These are phyloP conservation scores for Cutaneotrichosporon sp. DNA, from an alignment of 1,284 basidiomycete species.

Conservation along the genomic window DNA sequence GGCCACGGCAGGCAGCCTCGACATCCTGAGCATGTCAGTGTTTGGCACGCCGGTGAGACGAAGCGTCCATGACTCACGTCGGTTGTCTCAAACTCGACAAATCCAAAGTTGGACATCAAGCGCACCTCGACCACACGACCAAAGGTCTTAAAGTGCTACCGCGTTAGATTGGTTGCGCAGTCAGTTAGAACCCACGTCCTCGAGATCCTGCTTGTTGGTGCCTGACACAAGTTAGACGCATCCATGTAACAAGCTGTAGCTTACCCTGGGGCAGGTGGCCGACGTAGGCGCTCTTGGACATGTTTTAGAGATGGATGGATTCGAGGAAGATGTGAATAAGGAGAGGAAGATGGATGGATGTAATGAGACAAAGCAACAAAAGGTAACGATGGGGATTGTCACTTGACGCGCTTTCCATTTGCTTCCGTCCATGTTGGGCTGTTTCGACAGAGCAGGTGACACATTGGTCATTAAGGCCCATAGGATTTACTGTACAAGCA, in stretches of 20 bases:
- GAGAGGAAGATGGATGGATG: not conserved
- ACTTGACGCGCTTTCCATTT: not conserved
- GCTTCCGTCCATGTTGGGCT: not conserved
- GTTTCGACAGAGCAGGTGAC: not conserved
- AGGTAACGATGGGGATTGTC: not conserved
- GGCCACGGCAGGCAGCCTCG: constrained; percentile 80
- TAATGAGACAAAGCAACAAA: not conserved
- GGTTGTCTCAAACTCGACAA: constrained; percentile 85
- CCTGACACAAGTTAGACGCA: constrained; percentile 20
- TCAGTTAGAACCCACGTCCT: constrained; percentile 31
- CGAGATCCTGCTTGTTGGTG: constrained; percentile 39
- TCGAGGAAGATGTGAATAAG: too few relatives aligned
- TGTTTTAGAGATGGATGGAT: constrained; percentile 10
- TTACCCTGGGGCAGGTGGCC: constrained; percentile 48
- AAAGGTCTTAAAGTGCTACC: constrained; percentile 78
- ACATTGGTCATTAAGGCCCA: too few relatives aligned
- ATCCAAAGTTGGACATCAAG: constrained; percentile 93
- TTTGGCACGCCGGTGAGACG: not conserved
- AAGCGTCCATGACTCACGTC: constrained; percentile 57
- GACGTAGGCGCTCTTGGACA: constrained; percentile 39
- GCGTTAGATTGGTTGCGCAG: constrained; percentile 1
- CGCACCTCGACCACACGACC: constrained; percentile 84
- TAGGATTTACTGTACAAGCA: too few relatives aligned
- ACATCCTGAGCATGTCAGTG: constrained; percentile 64
- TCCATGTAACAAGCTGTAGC: constrained; percentile 11